Evolutionary conservation across 1,284 basidiomycete species (phyloP).

Genomic region (Cryptococcus floricola): DNA sequence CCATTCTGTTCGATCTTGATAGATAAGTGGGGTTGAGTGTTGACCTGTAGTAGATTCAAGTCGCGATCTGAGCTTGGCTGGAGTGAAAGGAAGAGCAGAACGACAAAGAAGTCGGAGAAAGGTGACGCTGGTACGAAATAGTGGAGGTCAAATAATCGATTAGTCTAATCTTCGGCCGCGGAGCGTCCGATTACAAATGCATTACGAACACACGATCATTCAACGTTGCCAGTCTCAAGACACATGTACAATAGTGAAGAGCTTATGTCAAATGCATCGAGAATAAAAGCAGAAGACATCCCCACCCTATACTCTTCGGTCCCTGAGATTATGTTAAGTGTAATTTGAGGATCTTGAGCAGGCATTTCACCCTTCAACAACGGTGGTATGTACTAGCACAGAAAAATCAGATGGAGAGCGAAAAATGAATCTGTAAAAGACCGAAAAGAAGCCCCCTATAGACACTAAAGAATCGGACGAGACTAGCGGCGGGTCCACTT

Average conservation of each 20-base stretch:
- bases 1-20: constrained; percentile 53
- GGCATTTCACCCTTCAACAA: constrained; percentile 5
- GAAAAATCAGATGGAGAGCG: not conserved
- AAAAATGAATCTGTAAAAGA: not conserved
- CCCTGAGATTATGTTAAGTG: not conserved
- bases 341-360: not conserved
- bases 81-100: too few relatives aligned
- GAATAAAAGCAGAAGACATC: not conserved
- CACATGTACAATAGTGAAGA: not conserved
- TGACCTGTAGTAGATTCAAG: too few relatives aligned
- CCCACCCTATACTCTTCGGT: constrained; percentile 1
- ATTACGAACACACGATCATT: too few relatives aligned
- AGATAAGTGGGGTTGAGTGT: too few relatives aligned
- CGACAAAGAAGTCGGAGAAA: too few relatives aligned
- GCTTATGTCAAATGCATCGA: not conserved
- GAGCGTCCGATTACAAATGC: not conserved
- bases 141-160: too few relatives aligned
- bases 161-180: too few relatives aligned
- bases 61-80: too few relatives aligned
- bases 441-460: not conserved
- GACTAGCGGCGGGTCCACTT: constrained; percentile 11
- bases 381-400: not conserved
- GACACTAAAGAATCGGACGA: not conserved
- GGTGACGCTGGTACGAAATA: too few relatives aligned
- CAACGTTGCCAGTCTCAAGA: too few relatives aligned